phyloP scores from a whole-genome alignment of 306 rosid genomes.

The Spatholobus suberectus region DNA sequence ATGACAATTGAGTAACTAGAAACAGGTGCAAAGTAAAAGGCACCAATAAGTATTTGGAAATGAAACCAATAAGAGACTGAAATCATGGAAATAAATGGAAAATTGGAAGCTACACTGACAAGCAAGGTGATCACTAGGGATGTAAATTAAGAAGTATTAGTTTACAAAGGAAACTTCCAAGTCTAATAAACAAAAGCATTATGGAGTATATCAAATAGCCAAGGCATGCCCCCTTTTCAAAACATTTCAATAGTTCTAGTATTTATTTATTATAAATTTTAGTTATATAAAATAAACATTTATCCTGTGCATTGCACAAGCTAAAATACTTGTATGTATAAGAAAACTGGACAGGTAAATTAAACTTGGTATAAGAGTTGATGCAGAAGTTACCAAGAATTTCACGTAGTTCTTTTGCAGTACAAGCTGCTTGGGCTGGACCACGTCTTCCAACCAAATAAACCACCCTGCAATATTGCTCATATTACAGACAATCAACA shows the following conservation, averaged over 20 bases:
- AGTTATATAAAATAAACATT: no score
- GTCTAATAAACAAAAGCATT: slow-evolving; percentile 19
- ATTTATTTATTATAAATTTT: no score
- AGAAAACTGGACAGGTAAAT: slow-evolving; percentile 9
- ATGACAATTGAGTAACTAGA: not conserved
- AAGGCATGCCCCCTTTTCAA: not conserved
- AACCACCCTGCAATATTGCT: slow-evolving; percentile 67
- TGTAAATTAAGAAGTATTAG: slow-evolving; percentile 19
- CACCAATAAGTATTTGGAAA: not conserved
- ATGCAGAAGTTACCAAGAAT: slow-evolving; percentile 74
- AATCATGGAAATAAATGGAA: not conserved
- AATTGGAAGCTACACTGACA: slow-evolving; percentile 2
- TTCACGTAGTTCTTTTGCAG: slow-evolving; percentile 93
- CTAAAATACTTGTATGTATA: no score
- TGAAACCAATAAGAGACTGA: slow-evolving; percentile 1
- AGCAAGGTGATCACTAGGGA: slow-evolving; percentile 9
- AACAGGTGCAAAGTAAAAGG: not conserved
- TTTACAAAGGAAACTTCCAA: slow-evolving; percentile 29
- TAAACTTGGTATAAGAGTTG: slow-evolving; percentile 3
- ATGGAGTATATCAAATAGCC: not conserved
- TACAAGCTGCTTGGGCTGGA: slow-evolving; percentile 97
- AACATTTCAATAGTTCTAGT: no score
- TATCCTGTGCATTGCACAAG: no score
- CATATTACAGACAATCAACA: slow-evolving; percentile 29
- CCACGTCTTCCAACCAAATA: slow-evolving; percentile 98